phyloP scores from a whole-genome alignment of 1,139 yeast species.

The Yamadazyma dendronema region DNA sequence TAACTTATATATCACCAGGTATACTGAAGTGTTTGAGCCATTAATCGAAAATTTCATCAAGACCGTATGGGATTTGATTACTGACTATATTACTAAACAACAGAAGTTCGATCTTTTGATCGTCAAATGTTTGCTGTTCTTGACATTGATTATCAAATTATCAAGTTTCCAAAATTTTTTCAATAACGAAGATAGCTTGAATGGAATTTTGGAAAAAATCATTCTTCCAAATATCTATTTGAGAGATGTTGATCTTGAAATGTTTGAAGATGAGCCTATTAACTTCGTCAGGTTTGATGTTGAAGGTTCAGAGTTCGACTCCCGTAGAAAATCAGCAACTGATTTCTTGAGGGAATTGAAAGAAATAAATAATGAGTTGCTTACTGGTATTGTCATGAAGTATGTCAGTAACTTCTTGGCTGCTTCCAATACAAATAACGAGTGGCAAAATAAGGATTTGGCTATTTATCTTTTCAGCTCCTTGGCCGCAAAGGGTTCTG shows the following conservation, averaged over 20 bases:
- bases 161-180: conserved; percentile 61
- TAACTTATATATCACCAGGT: conserved; percentile 83
- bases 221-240: conserved; percentile 85
- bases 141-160: conserved; percentile 77
- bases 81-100: conserved; percentile 58
- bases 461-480: conserved; percentile 86
- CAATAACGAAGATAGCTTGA: conserved; percentile 63
- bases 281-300: conserved; percentile 88
- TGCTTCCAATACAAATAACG: conserved; percentile 37
- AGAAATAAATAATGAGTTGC: conserved; percentile 69
- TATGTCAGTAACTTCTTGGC: conserved; percentile 70
- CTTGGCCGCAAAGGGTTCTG: conserved; percentile 85
- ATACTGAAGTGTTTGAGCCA: conserved; percentile 84
- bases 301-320: conserved; percentile 92
- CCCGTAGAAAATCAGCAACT: conserved; percentile 87
- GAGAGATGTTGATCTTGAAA: conserved; percentile 84
- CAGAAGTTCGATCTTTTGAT: conserved; percentile 83
- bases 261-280: conserved; percentile 96
- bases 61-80: conserved; percentile 77
- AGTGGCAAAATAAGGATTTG: conserved; percentile 85
- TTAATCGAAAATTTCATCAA: conserved; percentile 77
- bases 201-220: conserved; percentile 77
- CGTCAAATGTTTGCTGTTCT: conserved; percentile 74
- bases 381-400: conserved; percentile 74
- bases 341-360: conserved; percentile 87